Conservation (phyloP, 1,284 basidiomycete species). For the Trichosporon asahii region DNA sequence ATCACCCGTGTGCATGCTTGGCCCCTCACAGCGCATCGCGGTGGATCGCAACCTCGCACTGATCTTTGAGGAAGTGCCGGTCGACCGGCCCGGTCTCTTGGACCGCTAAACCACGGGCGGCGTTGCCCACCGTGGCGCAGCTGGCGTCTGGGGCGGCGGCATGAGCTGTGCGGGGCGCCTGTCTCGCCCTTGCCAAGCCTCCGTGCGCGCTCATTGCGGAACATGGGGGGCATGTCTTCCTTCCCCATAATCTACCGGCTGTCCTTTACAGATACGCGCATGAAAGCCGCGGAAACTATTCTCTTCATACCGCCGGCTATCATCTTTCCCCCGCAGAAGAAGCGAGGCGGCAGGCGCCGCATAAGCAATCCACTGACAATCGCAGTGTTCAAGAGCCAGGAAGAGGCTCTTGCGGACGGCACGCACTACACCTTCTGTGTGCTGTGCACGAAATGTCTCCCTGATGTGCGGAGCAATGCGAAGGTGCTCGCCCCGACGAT, state of each 20-base stretch:
- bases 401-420: slow-evolving; percentile 58
- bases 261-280: neutral
- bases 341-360: no score
- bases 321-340: neutral
- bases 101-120: neutral
- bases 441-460: slow-evolving; percentile 68
- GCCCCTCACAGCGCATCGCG: neutral
- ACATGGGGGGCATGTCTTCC: neutral
- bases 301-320: neutral
- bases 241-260: no score
- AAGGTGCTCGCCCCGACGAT: slow-evolving; percentile 62
- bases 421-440: slow-evolving; percentile 64
- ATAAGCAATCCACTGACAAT: neutral
- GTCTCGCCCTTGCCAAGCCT: neutral
- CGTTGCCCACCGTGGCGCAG: slow-evolving; percentile 1
- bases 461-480: slow-evolving; percentile 63
- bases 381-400: slow-evolving; percentile 60
- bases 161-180: neutral
- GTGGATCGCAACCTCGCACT: neutral
- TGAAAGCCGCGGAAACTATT: no score
- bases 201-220: neutral
- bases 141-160: neutral
- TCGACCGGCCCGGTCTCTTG: neutral
- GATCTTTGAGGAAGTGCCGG: no score
- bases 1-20: neutral